These are phyloP conservation scores for Petunia hybrid DNA, from an alignment of 305 asterid species.

Conservation along the genomic window DNA sequence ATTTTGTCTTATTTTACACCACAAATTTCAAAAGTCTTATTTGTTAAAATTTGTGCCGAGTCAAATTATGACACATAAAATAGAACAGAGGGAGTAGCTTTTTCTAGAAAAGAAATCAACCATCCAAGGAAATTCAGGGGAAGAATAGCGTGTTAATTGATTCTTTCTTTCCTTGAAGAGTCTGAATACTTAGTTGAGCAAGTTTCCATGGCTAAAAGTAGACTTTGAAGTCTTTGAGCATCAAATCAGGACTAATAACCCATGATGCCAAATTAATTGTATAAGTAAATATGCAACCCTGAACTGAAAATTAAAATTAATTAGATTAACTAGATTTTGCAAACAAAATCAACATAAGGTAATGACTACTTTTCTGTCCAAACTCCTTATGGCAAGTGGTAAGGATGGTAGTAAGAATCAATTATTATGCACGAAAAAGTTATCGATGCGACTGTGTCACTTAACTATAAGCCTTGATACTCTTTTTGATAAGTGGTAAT, in stretches of 20 bases:
- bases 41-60: no score
- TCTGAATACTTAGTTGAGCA: not conserved
- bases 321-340: slow-evolving; percentile 12
- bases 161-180: not conserved
- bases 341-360: not conserved
- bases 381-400: not conserved
- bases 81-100: no score
- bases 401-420: no score
- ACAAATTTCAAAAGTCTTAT: no score
- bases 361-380: not conserved
- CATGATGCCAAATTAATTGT: not conserved
- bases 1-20: no score
- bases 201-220: not conserved
- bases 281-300: not conserved
- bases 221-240: not conserved
- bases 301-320: not conserved
- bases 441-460: no score
- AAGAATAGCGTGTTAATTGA: not conserved
- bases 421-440: no score
- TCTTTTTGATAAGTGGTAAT: no score
- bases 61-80: no score
- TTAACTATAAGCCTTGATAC: no score
- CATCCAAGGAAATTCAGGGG: not conserved
- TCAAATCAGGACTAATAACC: slow-evolving; percentile 2
- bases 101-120: not conserved